These are phyloP conservation scores for Guyanaporus albipodus DNA, from an alignment of 768 basidiomycete genomes.

Conservation along the genomic window DNA sequence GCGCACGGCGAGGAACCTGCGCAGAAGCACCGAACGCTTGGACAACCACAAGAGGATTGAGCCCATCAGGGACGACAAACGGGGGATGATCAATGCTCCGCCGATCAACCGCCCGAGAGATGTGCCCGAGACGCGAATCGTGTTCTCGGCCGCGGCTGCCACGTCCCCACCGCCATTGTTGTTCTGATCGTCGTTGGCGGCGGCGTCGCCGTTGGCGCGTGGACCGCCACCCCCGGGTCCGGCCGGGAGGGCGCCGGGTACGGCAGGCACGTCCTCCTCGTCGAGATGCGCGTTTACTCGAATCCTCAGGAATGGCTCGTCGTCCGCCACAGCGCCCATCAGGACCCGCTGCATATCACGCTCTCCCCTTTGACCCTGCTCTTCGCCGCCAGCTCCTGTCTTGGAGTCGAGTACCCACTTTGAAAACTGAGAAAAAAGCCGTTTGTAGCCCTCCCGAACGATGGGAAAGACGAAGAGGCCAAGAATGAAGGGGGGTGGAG, in stretches of 20 bases:
- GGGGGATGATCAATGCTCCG: constrained; percentile 66
- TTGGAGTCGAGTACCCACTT: constrained; percentile 41
- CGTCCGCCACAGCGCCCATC: constrained; percentile 23
- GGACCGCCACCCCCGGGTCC: constrained; percentile 10
- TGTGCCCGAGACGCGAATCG: constrained; percentile 52
- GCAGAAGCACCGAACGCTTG: constrained; percentile 27
- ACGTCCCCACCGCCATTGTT: constrained; percentile 25
- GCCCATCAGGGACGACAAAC: constrained; percentile 65
- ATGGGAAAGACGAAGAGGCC: constrained; percentile 51
- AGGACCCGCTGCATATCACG: constrained; percentile 21
- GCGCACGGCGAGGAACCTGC: constrained; percentile 23
- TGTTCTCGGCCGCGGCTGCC: constrained; percentile 54
- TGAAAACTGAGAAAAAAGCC: constrained; percentile 38
- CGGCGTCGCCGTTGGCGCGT: constrained; percentile 12
- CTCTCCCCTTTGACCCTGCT: constrained; percentile 14
- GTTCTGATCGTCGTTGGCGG: constrained; percentile 1
- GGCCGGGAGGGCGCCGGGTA: constrained; percentile 12
- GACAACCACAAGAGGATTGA: constrained; percentile 53
- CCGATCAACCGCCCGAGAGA: constrained; percentile 65
- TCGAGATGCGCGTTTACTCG: constrained; percentile 35
- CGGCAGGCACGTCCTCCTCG: constrained; percentile 16
- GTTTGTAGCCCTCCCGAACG: constrained; percentile 42
- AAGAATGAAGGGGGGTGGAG: constrained; percentile 56
- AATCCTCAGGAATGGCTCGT: constrained; percentile 29
- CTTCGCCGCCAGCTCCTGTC: constrained; percentile 7